Percentiles rank a stretch among this genome's conserved stretches.
Conservation (phyloP, 495 filamentous ascomycete genomes). For the Aspergillus sclerotiicarbonarius region DNA sequence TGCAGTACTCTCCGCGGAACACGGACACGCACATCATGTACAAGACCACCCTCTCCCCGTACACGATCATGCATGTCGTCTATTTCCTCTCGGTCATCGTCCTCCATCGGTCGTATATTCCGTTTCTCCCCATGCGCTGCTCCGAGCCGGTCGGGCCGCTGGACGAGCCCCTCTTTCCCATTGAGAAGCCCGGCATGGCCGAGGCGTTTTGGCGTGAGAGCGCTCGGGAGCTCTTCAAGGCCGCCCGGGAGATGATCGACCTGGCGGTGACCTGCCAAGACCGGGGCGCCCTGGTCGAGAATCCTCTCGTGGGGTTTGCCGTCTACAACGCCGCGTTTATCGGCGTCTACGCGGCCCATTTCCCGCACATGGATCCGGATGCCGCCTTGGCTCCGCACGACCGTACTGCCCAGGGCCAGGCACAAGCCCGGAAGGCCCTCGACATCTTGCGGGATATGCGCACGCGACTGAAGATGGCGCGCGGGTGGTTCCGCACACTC, state of each 20-base stretch:
- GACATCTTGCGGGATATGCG: constrained; percentile 63
- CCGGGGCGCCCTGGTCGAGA: constrained; percentile 69
- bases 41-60: constrained; percentile 66
- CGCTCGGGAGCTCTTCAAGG: constrained; percentile 69
- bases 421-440: constrained; percentile 49
- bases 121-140: constrained; percentile 75
- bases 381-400: constrained; percentile 51
- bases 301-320: constrained; percentile 75
- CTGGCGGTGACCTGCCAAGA: constrained; percentile 72
- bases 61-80: constrained; percentile 75
- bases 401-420: constrained; percentile 30
- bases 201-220: constrained; percentile 72
- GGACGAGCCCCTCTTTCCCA: constrained; percentile 64
- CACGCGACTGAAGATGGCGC: constrained; percentile 64
- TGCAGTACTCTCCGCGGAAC: constrained; percentile 70
- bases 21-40: constrained; percentile 79
- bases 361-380: constrained; percentile 74
- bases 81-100: constrained; percentile 75
- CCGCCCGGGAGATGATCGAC: constrained; percentile 72
- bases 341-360: constrained; percentile 68
- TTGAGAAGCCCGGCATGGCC: constrained; percentile 49
- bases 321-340: constrained; percentile 77
- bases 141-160: constrained; percentile 67
- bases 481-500: constrained; percentile 68
- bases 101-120: constrained; percentile 77